A percentile compares a stretch with the other conserved stretches of the same genome.
These are phyloP conservation scores for Rehmannia glutinosa DNA, from an alignment of 257 asterid genomes.

Conservation along the genomic window DNA sequence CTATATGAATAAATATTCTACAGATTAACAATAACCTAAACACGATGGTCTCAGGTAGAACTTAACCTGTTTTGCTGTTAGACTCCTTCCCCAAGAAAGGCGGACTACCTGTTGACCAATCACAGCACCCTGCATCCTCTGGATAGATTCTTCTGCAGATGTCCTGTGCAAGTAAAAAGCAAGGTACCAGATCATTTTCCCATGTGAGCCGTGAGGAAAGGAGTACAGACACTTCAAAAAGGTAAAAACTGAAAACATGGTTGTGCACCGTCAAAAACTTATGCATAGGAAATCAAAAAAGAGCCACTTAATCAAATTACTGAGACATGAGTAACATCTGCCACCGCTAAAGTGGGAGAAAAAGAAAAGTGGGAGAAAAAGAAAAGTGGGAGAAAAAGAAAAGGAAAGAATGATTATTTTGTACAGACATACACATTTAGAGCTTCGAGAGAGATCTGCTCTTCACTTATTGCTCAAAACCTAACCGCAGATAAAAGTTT, in stretches of 20 bases:
- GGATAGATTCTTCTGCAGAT: slow-evolving; percentile 94
- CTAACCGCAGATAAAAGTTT: slow-evolving; percentile 3
- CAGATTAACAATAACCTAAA: slow-evolving; percentile 4
- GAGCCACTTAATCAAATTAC: neutral
- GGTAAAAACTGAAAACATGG: slow-evolving; percentile 4
- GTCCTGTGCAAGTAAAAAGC: slow-evolving; percentile 36
- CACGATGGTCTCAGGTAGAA: neutral
- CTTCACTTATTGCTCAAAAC: slow-evolving; percentile 6
- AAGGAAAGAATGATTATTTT: neutral
- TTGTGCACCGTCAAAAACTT: neutral
- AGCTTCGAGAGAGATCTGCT: neutral
- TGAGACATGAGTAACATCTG: neutral
- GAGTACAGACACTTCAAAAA: neutral
- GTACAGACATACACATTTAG: neutral
- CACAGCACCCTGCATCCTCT: slow-evolving; percentile 84
- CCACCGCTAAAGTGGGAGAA: neutral
- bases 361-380: neutral
- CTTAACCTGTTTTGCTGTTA: slow-evolving; percentile 74
- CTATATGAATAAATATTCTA: neutral
- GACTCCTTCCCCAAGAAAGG: slow-evolving; percentile 93
- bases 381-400: no score
- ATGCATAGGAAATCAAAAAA: neutral
- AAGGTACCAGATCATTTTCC: slow-evolving; percentile 6
- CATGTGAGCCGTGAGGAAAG: slow-evolving; percentile 5
- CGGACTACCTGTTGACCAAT: slow-evolving; percentile 93